Conservation (phyloP, 2,329 filamentous ascomycete genomes). For the Sclerotinia nivalis region DNA sequence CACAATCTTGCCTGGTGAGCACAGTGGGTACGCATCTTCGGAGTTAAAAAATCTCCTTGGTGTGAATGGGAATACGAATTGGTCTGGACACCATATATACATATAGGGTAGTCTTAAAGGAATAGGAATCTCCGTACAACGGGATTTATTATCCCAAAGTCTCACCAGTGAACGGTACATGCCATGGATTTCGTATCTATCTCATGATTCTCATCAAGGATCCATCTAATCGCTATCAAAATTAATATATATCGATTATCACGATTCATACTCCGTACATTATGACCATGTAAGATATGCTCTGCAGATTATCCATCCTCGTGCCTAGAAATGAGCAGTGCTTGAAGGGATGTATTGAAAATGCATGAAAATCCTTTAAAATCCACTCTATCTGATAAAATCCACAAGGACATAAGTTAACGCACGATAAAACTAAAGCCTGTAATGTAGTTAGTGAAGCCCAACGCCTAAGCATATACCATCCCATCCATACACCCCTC, state of each 20-base stretch:
- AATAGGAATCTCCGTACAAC: neutral
- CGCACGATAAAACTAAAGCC: no score
- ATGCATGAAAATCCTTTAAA: neutral
- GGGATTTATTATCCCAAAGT: neutral
- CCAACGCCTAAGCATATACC: neutral
- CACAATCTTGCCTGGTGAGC: neutral
- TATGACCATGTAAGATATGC: neutral
- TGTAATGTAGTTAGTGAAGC: neutral
- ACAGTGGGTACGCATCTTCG: neutral
- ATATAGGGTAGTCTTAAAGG: neutral
- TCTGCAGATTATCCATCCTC: neutral
- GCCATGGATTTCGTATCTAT: neutral
- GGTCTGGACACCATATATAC: neutral
- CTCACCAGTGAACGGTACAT: neutral
- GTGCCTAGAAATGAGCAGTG: constrained; percentile 1
- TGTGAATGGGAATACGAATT: neutral
- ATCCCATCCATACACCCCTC: neutral
- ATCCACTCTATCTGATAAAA: neutral
- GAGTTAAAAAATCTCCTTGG: neutral
- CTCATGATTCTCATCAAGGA: neutral
- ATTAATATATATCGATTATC: neutral
- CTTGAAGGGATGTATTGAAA: neutral
- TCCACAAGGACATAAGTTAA: neutral
- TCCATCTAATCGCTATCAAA: neutral
- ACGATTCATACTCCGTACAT: neutral